Evolutionary conservation across 345 rosid genomes (phyloP).

Genomic region (Eucalyptus pauciflora): DNA sequence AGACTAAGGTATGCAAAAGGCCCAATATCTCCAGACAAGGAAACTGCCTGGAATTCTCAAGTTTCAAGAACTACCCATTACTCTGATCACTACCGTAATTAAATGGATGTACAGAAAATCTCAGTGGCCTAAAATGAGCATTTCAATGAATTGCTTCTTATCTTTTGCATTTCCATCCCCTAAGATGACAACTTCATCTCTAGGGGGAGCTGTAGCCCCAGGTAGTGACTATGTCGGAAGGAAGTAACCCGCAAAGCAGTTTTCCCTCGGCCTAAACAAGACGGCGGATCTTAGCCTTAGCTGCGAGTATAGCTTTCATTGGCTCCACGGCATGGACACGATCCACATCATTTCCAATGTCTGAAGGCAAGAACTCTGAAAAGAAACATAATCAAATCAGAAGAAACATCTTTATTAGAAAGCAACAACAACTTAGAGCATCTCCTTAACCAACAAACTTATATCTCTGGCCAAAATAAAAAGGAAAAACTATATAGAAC

Average conservation of each 20-base stretch:
- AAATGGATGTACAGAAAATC: neutral
- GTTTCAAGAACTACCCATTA: neutral
- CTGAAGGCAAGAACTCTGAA: slow-evolving; percentile 2
- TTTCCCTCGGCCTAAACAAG: neutral
- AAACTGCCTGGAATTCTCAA: neutral
- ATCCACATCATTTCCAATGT: slow-evolving; percentile 3
- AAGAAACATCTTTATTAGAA: neutral
- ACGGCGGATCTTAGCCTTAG: neutral
- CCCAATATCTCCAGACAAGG: neutral
- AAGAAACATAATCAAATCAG: neutral
- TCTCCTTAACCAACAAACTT: neutral
- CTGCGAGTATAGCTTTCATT: neutral
- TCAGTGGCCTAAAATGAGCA: neutral
- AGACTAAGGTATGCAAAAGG: neutral
- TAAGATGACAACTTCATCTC: too few relatives aligned
- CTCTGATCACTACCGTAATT: neutral
- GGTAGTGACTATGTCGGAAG: too few relatives aligned
- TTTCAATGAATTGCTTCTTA: neutral
- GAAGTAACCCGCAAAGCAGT: too few relatives aligned
- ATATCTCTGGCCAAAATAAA: neutral
- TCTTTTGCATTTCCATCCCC: neutral
- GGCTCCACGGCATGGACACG: neutral
- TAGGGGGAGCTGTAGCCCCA: too few relatives aligned
- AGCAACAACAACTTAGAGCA: neutral
- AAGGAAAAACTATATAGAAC: too few relatives aligned